These are phyloP conservation scores for Saccharomycopsis malanga DNA, from an alignment of 805 yeast species.

Conservation along the genomic window DNA sequence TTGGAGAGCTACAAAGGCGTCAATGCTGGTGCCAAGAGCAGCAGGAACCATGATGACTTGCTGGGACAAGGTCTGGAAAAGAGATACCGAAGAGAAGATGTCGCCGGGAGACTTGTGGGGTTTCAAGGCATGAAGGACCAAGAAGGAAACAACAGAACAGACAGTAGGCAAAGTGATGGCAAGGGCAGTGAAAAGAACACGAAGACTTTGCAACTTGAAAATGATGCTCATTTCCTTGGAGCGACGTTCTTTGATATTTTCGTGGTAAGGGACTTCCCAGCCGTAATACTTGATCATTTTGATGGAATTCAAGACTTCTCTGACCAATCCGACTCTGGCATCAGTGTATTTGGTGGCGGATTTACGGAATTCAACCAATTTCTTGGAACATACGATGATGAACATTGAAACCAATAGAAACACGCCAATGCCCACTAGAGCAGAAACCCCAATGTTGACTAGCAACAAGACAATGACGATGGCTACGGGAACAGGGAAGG, in stretches of 20 bases:
- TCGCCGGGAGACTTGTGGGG: slow-evolving; percentile 46
- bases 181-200: slow-evolving; percentile 48
- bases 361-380: slow-evolving; percentile 40
- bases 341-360: slow-evolving; percentile 57
- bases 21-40: slow-evolving; percentile 61
- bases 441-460: slow-evolving; percentile 60
- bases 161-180: slow-evolving; percentile 46
- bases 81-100: slow-evolving; percentile 62
- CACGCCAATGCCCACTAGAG: slow-evolving; percentile 58
- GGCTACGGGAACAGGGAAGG: slow-evolving; percentile 55
- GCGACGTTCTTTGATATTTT: slow-evolving; percentile 46
- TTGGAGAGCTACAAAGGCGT: slow-evolving; percentile 54
- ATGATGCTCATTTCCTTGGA: slow-evolving; percentile 49
- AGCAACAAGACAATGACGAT: slow-evolving; percentile 56
- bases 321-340: slow-evolving; percentile 50
- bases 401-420: slow-evolving; percentile 26
- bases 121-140: slow-evolving; percentile 34
- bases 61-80: slow-evolving; percentile 54
- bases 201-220: slow-evolving; percentile 50
- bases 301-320: slow-evolving; percentile 55
- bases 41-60: slow-evolving; percentile 66
- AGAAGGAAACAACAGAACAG: slow-evolving; percentile 49
- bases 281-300: slow-evolving; percentile 75
- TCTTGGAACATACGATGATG: slow-evolving; percentile 40
- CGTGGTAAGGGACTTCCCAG: slow-evolving; percentile 74